These are phyloP conservation scores for Termitomyces sp. DNA, from an alignment of 768 basidiomycete species.

Conservation along the genomic window DNA sequence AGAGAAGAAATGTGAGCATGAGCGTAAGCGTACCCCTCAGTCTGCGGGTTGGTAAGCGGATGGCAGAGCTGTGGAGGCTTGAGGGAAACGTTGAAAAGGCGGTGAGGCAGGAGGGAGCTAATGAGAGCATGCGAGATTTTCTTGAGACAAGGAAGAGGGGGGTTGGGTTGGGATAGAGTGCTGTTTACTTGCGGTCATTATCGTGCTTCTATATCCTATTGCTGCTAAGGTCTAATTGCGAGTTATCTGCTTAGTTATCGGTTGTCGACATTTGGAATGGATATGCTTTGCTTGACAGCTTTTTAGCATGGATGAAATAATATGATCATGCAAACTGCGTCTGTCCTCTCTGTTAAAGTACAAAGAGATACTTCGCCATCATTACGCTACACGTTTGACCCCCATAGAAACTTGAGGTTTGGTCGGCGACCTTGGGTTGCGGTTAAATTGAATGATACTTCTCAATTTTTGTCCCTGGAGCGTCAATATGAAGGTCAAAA, in stretches of 20 bases:
- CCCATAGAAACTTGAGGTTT: too few relatives aligned
- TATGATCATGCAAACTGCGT: too few relatives aligned
- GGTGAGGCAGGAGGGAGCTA: constrained; percentile 40
- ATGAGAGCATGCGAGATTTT: constrained; percentile 20
- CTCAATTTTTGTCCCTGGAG: too few relatives aligned
- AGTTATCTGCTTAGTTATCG: neutral
- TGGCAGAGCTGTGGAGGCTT: constrained; percentile 55
- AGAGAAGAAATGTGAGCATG: neutral
- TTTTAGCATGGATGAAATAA: too few relatives aligned
- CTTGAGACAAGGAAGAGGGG: neutral
- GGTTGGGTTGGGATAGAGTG: too few relatives aligned
- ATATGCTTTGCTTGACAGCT: neutral
- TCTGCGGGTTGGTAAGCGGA: constrained; percentile 63
- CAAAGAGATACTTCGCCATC: too few relatives aligned
- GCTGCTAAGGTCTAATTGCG: neutral
- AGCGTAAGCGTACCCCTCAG: constrained; percentile 12
- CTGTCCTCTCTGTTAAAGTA: too few relatives aligned
- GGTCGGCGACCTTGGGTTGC: too few relatives aligned
- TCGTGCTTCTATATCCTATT: neutral
- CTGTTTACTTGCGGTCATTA: neutral
- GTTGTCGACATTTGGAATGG: neutral
- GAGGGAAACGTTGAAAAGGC: constrained; percentile 44
- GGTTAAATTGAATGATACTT: too few relatives aligned
- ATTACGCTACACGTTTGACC: too few relatives aligned
- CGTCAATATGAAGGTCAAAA: too few relatives aligned